phyloP scores from a whole-genome alignment of 805 yeast species.

The Wickerhamiella hasegawae region DNA sequence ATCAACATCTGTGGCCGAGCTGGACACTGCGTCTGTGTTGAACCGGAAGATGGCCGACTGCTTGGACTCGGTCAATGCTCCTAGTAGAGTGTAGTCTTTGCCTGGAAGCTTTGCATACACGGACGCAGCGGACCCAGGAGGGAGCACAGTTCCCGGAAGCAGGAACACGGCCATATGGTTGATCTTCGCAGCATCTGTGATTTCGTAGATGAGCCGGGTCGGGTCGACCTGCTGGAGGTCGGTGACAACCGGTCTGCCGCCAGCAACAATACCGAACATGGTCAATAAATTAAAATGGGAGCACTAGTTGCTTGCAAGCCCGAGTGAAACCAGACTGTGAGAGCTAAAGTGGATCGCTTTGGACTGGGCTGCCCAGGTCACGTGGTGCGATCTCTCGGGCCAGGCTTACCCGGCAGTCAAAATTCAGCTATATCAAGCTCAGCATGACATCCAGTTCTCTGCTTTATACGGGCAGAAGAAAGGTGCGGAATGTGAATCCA shows the following conservation, averaged over 20 bases:
- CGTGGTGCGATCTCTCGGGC: too few relatives aligned
- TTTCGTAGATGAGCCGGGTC: conserved; percentile 46
- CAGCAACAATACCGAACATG: conserved; percentile 66
- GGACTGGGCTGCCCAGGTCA: too few relatives aligned
- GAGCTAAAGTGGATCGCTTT: too few relatives aligned
- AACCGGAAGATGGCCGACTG: conserved; percentile 88
- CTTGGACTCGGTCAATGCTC: conserved; percentile 31
- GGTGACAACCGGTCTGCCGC: conserved; percentile 45
- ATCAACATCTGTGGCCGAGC: conserved; percentile 28
- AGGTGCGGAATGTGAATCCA: neutral
- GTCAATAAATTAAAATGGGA: too few relatives aligned
- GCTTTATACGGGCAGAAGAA: conserved; percentile 1
- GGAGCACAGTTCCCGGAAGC: conserved; percentile 62
- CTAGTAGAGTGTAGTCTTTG: conserved; percentile 25
- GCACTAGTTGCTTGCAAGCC: too few relatives aligned
- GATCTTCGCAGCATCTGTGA: conserved; percentile 45
- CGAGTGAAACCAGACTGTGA: too few relatives aligned
- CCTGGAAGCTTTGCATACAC: conserved; percentile 75
- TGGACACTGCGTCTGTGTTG: conserved; percentile 26
- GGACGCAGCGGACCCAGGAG: conserved; percentile 60
- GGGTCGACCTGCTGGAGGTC: conserved; percentile 43
- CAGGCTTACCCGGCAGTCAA: too few relatives aligned
- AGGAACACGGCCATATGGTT: conserved; percentile 75
- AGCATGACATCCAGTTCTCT: too few relatives aligned
- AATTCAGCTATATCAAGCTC: too few relatives aligned